phyloP scores from a whole-genome alignment of 1,139 yeast genomes.

The Nematodospora anomalae region DNA sequence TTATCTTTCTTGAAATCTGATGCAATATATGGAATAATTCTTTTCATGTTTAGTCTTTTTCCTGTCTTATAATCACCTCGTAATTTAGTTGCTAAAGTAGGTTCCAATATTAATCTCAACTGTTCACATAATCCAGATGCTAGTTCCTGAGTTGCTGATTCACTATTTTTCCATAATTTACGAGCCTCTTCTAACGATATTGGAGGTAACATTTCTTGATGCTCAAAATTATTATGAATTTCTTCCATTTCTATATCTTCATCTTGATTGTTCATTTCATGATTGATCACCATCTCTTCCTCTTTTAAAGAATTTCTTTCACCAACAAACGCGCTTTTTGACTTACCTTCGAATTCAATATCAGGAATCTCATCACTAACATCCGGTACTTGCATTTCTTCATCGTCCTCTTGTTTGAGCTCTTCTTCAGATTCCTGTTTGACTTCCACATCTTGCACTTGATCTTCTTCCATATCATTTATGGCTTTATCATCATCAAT shows the following conservation, averaged over 20 bases:
- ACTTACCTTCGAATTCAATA: constrained; percentile 52
- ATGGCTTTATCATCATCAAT: constrained; percentile 86
- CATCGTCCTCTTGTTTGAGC: constrained; percentile 24
- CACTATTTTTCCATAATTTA: constrained; percentile 79
- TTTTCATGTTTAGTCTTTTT: constrained; percentile 93
- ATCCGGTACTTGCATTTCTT: constrained; percentile 21
- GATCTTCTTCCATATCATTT: constrained; percentile 54
- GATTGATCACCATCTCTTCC: constrained; percentile 21
- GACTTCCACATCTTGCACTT: constrained; percentile 22
- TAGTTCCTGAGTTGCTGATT: constrained; percentile 78
- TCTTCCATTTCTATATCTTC: constrained; percentile 18
- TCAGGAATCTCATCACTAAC: constrained; percentile 25
- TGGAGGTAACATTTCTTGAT: constrained; percentile 37
- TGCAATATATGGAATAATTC: constrained; percentile 97
- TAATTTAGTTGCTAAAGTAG: constrained; percentile 90
- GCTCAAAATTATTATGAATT: constrained; percentile 25
- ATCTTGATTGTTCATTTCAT: constrained; percentile 22
- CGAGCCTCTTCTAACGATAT: constrained; percentile 66
- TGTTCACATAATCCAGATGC: constrained; percentile 92
- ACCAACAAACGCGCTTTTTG: constrained; percentile 54
- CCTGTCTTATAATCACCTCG: constrained; percentile 98
- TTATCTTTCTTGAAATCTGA: constrained; percentile 96
- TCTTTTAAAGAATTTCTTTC: constrained; percentile 52
- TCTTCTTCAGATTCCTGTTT: constrained; percentile 24
- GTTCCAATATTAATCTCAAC: constrained; percentile 86